Evolutionary conservation across 2,329 filamentous ascomycete species (phyloP), one percentile per base, ranked within the genome.

Genomic region (Curvularia verruculosa): DNA sequence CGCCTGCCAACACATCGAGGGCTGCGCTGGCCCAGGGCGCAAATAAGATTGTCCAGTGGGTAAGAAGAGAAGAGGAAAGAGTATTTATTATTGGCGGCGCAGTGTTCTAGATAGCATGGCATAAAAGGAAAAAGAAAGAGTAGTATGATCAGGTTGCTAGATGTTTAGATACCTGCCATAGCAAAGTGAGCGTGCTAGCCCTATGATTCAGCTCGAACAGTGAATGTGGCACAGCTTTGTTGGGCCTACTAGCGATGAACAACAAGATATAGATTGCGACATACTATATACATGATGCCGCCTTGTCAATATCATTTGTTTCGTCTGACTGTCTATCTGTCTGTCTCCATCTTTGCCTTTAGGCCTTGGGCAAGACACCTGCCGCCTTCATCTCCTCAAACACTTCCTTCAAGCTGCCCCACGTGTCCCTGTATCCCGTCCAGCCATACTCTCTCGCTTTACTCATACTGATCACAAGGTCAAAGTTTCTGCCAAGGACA

Each of bases 61-160:
- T 94, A 1, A 89, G 91, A 72, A 84, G 88, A 64, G 95, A 99
- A 77, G 94, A 98, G 77, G 93, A 98, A 77, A 83, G 95, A 55
- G 81, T 98, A 5, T 99, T 99, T 72, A 96, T 99, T 58, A 95
- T 99, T 72, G 95, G 95, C 1, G 96, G 95, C n/a, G 95, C 93
- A 41, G 94, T 98, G 19, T 83, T 83, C 61, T 83, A 55, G 52
- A 26, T 18, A 2, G 3, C 23, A 4, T 36, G 13, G n/a, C 3
- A 36, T 3, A n/a, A 36, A 6, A 9, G 12, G 12, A 29, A n/a
- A 36, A 6, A 9, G 12, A 29, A 29, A 29, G 10, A 29, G 29
- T 36, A 21, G 6, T 43, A 21, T 29, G 26, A 9, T 26, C 13
- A 12, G 15, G 31, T n/a, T 36, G 15, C 31, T n/a, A 36, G 31